phyloP scores from a whole-genome alignment of 495 filamentous ascomycete species.

The Rostrohypoxylon terebratum region DNA sequence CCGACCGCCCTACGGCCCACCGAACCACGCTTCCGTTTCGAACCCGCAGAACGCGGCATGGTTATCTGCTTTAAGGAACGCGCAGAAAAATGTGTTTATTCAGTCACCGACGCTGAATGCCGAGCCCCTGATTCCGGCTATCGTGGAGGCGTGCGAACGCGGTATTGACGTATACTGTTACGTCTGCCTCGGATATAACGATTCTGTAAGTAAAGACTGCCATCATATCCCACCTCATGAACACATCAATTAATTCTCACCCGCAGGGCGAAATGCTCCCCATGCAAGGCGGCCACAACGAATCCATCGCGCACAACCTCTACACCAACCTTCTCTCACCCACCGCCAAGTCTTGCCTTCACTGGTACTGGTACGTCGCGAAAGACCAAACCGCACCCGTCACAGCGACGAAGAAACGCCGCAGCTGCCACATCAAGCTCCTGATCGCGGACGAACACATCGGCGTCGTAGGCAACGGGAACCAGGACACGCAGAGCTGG shows the following conservation, averaged over 20 bases:
- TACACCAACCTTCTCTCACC: constrained; percentile 60
- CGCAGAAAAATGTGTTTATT: constrained; percentile 72
- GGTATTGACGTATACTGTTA: constrained; percentile 75
- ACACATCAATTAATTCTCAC: constrained; percentile 3
- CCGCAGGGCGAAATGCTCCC: constrained; percentile 77
- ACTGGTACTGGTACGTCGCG: constrained; percentile 74
- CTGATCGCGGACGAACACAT: constrained; percentile 77
- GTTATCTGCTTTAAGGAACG: constrained; percentile 74
- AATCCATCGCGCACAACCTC: constrained; percentile 70
- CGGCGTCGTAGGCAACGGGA: constrained; percentile 78
- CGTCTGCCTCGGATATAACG: constrained; percentile 82
- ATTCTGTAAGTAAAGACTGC: constrained; percentile 58
- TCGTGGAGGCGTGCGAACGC: constrained; percentile 69
- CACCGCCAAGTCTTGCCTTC: constrained; percentile 61
- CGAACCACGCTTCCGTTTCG: constrained; percentile 67
- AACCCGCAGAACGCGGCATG: constrained; percentile 76
- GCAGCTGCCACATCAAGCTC: constrained; percentile 80
- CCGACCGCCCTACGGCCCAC: constrained; percentile 72
- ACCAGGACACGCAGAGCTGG: constrained; percentile 85
- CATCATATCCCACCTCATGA: not conserved
- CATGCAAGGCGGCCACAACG: constrained; percentile 80
- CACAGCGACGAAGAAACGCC: constrained; percentile 68
- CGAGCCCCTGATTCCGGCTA: constrained; percentile 65
- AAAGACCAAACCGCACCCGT: constrained; percentile 78
- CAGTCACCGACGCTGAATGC: constrained; percentile 83